Evolutionary conservation across 345 rosid genomes (phyloP), one percentile per base, ranked within the genome.

Genomic region (Gossypium bickii): DNA sequence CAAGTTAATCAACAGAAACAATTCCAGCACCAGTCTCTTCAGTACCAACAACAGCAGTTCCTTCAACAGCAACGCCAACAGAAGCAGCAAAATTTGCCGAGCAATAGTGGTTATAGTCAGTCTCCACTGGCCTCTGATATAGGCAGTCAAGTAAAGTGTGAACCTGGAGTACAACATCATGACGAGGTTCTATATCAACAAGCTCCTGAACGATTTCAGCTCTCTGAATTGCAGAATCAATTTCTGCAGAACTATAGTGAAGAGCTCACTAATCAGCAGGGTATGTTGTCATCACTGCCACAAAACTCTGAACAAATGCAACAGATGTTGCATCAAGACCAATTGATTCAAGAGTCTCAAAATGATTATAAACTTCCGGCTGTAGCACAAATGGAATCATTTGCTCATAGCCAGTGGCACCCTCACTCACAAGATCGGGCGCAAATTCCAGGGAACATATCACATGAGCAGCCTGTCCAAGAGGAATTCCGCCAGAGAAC

Each of bases 401-500:
- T 76, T 67, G 76, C 80, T 57, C 92, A 77, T 74, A 87, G 86
- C 80, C 94, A 87, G 63, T 87, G 94, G 94, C 81, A 73, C 74
- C 77, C 89, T 80, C 93, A 86, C 55, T 77, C 86, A 52, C 90
- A 85, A 65, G 94, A 86, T 65, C 78, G 83, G 65, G 60, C 83
- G 61, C 85, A 81, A 80, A 76, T 84, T 55, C 69, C 83, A 44
- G 85, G 86, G 48, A 89, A 74, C 78, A 77, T 85, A 71, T 79
- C 86, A 48, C 83, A 78, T 78, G 97, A 88, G 80, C 93, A 87
- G 87, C 89, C 84, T 64, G 74, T 89, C 73, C 93, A 86, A 78
- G 92, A 87, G 80, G 96, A 90, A 78, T 93, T 93, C 77, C 83
- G 72, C 53, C 94, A 85, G 72, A 88, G 94, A 82, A 83, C 89